Evolutionary conservation across 2,329 filamentous ascomycete genomes (phyloP), one percentile per base, ranked within the genome.

Genomic region (Aphanoascus verrucosus): DNA sequence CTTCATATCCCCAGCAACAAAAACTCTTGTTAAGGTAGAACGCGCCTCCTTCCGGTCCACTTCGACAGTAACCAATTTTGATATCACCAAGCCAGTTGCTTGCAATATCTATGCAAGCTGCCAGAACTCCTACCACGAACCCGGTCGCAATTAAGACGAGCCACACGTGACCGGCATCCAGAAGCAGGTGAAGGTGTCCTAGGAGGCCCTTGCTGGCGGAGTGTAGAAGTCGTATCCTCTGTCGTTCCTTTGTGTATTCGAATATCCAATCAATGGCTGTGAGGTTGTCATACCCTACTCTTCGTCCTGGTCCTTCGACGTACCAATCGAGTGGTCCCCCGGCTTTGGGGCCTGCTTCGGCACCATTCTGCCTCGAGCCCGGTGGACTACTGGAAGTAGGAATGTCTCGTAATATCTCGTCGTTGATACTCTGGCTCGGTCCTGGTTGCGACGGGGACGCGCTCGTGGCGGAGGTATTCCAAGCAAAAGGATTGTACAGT

Each of bases 211-310:
- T 77, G 6, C 82, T 79, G 61, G 79, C 81, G 0, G 85, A 80
- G 53, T 82, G 80, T 17, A 98, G 74, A 31, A 85, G 79, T n/a
- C 88, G 81, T 63, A 94, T 73, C 20, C 93, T 82, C 68, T 94
- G 88, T 17, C 93, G 82, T 72, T 98, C 93, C 69, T 96, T 96
- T 50, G 87, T 93, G 66, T 97, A 95, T 69, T 98, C 93, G 63
- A 95, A 97, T 65, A 97, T 97, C 93, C 93, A 98, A 73, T 98
- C 93, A 67, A 98, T 98, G 55, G 93, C 91, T 14, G 91, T 96
- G 67, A 96, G 76, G 71, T 98, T 86, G 65, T 96, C 91, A 72
- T 98, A 98, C 52, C 87, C 91, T 37, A 96, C 90, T 64, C 93
- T 82, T 51, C 88, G 81, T 1, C 90, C 90, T 0, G 88, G 89